Percentiles rank a stretch among this genome's conserved stretches.
These are phyloP conservation scores for Verticillium nubilum DNA, from an alignment of 2,329 filamentous ascomycete species.

Conservation along the genomic window DNA sequence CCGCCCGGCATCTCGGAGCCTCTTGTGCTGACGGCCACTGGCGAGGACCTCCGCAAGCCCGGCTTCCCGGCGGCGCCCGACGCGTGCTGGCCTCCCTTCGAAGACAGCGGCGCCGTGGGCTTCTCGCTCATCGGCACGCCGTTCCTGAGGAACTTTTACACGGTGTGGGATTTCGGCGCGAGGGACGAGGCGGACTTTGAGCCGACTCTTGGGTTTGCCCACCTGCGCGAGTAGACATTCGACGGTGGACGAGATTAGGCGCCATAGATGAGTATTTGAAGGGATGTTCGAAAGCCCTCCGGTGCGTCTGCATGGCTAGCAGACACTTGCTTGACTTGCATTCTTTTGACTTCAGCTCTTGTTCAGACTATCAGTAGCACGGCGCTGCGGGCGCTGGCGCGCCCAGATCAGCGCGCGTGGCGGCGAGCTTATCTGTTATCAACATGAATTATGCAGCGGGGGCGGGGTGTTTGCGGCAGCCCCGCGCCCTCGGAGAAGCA, in stretches of 20 bases:
- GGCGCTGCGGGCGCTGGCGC: background rate
- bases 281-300: background rate
- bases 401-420: background rate
- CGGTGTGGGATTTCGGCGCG: constrained; percentile 24
- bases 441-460: background rate
- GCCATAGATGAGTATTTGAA: background rate
- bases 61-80: constrained; percentile 26
- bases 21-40: constrained; percentile 19
- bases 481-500: constrained; percentile 13
- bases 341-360: background rate
- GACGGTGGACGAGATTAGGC: too few relatives aligned
- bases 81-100: constrained; percentile 29
- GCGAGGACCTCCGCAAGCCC: constrained; percentile 22
- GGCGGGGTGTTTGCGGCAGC: background rate
- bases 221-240: background rate
- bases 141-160: constrained; percentile 26
- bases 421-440: constrained; percentile 1
- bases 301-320: too few relatives aligned
- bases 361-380: background rate
- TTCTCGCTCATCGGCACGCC: constrained; percentile 23
- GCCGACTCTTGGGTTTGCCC: background rate
- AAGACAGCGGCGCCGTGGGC: constrained; percentile 12
- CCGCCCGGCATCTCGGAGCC: constrained; percentile 6
- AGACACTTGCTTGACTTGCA: too few relatives aligned
- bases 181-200: background rate